phyloP scores from a whole-genome alignment of 768 basidiomycete species.

The Auricularia heimuer region DNA sequence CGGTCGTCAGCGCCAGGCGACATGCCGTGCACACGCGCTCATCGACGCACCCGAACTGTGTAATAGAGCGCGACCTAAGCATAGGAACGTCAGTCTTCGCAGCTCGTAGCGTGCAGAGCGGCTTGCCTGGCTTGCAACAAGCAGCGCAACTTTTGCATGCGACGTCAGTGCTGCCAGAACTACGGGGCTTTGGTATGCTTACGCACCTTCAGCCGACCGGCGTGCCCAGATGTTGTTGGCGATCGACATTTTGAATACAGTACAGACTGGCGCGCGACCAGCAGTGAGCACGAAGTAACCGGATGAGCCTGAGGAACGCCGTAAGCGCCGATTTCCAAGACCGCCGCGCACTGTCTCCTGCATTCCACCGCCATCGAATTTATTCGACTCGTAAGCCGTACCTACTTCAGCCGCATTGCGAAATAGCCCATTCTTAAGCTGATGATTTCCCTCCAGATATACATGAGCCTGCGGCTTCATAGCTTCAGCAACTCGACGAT shows the following conservation, averaged over 20 bases:
- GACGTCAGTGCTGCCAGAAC: not conserved
- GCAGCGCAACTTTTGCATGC: conserved; percentile 27
- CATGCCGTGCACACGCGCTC: not conserved
- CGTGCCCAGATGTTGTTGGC: not conserved
- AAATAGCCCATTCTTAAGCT: no score
- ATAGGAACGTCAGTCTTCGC: not conserved
- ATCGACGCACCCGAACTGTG: conserved; percentile 49
- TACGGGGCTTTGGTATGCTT: not conserved
- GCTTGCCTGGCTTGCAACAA: conserved; percentile 41
- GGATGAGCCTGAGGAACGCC: no score
- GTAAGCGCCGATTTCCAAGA: no score
- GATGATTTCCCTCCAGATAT: no score
- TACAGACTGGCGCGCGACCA: no score
- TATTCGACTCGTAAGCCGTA: no score
- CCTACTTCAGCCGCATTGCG: no score
- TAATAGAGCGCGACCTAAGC: conserved; percentile 70
- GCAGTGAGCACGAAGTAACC: no score
- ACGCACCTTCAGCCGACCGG: not conserved
- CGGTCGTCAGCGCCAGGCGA: not conserved
- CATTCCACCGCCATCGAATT: no score
- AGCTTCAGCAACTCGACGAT: no score
- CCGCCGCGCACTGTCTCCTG: no score
- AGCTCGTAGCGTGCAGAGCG: conserved; percentile 10
- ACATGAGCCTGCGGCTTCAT: no score
- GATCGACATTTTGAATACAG: not conserved